Evolutionary conservation across 768 basidiomycete genomes (phyloP).

Genomic region (Guyanaporus albipodus): DNA sequence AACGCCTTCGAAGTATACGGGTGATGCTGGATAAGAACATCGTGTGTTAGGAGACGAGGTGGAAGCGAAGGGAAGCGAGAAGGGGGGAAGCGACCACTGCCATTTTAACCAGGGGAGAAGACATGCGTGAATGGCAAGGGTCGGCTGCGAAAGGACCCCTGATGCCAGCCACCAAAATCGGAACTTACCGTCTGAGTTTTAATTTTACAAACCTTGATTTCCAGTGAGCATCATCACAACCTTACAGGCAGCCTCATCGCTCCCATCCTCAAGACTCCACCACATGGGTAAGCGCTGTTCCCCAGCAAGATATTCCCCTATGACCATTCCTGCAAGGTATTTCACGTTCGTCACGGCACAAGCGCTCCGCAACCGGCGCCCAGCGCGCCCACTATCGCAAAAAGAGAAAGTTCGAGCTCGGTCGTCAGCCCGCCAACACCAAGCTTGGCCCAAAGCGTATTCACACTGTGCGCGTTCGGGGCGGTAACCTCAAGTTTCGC

Average conservation of each 20-base stretch:
- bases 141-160: slow-evolving; percentile 9
- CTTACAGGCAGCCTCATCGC: slow-evolving; percentile 32
- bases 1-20: slow-evolving; percentile 40
- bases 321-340: slow-evolving; percentile 64
- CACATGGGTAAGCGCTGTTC: slow-evolving; percentile 67
- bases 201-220: slow-evolving; percentile 36
- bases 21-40: slow-evolving; percentile 33
- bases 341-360: slow-evolving; percentile 94
- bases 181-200: slow-evolving; percentile 27
- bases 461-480: slow-evolving; percentile 92
- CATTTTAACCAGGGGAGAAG: slow-evolving; percentile 18
- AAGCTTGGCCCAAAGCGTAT: slow-evolving; percentile 95
- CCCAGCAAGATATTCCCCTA: background rate
- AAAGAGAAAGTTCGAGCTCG: slow-evolving; percentile 99
- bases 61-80: slow-evolving; percentile 27
- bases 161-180: slow-evolving; percentile 21
- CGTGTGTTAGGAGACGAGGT: slow-evolving; percentile 1
- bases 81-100: slow-evolving; percentile 11
- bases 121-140: slow-evolving; percentile 24
- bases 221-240: slow-evolving; percentile 50
- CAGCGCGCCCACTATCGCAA: slow-evolving; percentile 96
- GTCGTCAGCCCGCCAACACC: slow-evolving; percentile 96
- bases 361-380: slow-evolving; percentile 90
- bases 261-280: slow-evolving; percentile 65
- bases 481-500: slow-evolving; percentile 93